A percentile compares a stretch with the other conserved stretches of the same genome.
phyloP scores from a whole-genome alignment of 352 stramenopile species.

The Pythium plurisporium region DNA sequence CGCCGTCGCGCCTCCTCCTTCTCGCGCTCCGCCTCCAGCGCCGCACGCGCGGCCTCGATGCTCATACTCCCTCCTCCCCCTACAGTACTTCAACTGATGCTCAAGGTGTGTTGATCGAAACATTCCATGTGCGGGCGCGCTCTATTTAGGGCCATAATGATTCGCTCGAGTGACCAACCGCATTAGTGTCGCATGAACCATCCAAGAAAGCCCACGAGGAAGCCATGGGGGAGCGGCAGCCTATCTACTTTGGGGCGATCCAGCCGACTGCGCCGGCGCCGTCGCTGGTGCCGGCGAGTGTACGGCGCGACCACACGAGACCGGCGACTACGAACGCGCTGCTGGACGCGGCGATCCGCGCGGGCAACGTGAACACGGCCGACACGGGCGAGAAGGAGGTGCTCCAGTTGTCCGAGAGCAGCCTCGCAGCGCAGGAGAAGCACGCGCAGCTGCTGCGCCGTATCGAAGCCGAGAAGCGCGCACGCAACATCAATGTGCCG shows the following conservation, averaged over 20 bases:
- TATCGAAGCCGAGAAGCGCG: slow-evolving; percentile 90
- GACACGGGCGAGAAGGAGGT: slow-evolving; percentile 78
- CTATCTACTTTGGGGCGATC: slow-evolving; percentile 84
- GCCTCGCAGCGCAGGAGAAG: slow-evolving; percentile 78
- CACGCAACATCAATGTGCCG: slow-evolving; percentile 89
- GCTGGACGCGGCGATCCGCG: slow-evolving; percentile 69
- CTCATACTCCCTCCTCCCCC: background rate
- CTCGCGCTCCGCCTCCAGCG: slow-evolving; percentile 19
- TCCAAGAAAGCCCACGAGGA: too few species aligned
- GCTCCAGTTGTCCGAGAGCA: slow-evolving; percentile 81
- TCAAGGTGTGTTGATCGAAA: background rate
- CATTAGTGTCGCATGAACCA: too few species aligned
- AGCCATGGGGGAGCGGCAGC: slow-evolving; percentile 62
- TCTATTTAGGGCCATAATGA: too few species aligned
- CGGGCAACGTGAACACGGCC: slow-evolving; percentile 78
- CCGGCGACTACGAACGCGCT: slow-evolving; percentile 22
- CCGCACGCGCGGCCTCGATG: slow-evolving; percentile 8
- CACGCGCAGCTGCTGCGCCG: slow-evolving; percentile 80
- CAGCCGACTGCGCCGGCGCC: slow-evolving; percentile 17
- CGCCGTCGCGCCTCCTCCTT: slow-evolving; percentile 16
- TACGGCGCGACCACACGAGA: slow-evolving; percentile 18
- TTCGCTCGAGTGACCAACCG: background rate
- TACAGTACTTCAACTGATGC: slow-evolving; percentile 8
- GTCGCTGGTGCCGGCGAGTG: slow-evolving; percentile 40
- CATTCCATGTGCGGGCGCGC: too few species aligned